phyloP scores from a whole-genome alignment of 129 eudicot species.

The Centaurea solstitialis region DNA sequence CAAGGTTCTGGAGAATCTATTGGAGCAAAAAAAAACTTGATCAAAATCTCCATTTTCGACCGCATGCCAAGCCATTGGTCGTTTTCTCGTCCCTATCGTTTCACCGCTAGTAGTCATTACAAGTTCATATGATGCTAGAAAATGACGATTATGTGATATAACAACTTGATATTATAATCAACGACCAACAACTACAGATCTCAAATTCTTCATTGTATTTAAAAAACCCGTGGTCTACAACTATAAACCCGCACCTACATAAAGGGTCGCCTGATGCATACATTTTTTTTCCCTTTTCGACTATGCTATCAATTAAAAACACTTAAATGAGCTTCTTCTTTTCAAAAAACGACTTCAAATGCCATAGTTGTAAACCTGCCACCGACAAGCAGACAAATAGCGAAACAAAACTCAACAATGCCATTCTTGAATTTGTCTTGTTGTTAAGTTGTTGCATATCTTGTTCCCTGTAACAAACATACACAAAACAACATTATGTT shows the following conservation, averaged over 20 bases:
- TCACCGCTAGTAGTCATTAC: not conserved
- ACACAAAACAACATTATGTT: not conserved
- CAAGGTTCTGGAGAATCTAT: too few relatives aligned
- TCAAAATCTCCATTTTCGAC: not conserved
- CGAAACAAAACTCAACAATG: constrained; percentile 74
- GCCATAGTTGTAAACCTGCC: constrained; percentile 86
- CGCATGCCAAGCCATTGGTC: not conserved
- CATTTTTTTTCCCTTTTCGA: not conserved
- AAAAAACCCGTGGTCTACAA: not conserved
- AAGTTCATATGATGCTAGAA: not conserved
- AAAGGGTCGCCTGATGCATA: not conserved
- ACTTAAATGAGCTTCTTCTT: constrained; percentile 88
- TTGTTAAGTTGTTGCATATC: constrained; percentile 82
- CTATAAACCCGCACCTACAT: not conserved
- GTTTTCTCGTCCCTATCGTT: not conserved
- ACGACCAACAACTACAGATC: not conserved
- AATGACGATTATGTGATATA: not conserved
- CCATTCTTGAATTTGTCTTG: constrained; percentile 84
- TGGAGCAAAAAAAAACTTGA: not conserved
- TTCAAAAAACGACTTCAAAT: constrained; percentile 82
- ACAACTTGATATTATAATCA: not conserved
- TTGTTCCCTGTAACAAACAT: constrained; percentile 66
- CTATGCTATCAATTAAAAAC: constrained; percentile 8
- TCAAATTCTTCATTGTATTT: not conserved
- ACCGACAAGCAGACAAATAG: constrained; percentile 63